Evolutionary conservation across 192 early-diverging fungal species (phyloP), one percentile per base, ranked within the genome.

Genomic region (Allomyces javanicus): DNA sequence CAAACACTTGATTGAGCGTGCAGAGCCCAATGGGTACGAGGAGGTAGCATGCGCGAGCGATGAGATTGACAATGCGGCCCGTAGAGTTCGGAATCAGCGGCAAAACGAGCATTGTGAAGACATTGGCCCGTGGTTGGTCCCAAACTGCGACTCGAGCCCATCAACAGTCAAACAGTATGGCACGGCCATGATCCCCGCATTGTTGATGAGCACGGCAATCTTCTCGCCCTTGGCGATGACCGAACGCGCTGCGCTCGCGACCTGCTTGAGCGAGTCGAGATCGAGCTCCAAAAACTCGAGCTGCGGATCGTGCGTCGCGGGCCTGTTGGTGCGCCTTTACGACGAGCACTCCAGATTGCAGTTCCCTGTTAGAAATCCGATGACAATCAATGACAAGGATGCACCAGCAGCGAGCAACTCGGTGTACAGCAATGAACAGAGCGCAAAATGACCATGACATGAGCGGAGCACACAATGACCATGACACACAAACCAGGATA

Each of bases 111-210:
- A 72, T 68, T 3, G 80, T 76, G 24, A 85, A 67, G 61, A 76
- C 64, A 82, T 63, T 85, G 83, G 10, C 83, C 83, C 4, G 62
- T 76, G 80, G 70, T 85, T 85, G 62, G 80, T 81, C 4, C 82
- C 81, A 77, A 82, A 83, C 74, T 84, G 82, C 64, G 76, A 74
- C 68, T 86, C 84, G 23, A 78, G 69, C 23, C 84, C 84, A 25
- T 84, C 82, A 33, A 74, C 73, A 10, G 84, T 86, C 33, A 76
- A 74, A 19, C 73, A 73, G 63, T 81, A 82, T 24, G 80, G 82
- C 17, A 72, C 74, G 66, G 78, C 77, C 63, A 83, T 82, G 66
- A 81, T 71, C 0, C 84, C 84, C 61, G 84, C 84, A 62, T 86
- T 83, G 73, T 76, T 77, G 26, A 73, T 71, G n/a, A 75, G 69